Base-by-base conservation (phyloP, 2,329 filamentous ascomycete species). In the Pseudonectria buxi region DNA sequence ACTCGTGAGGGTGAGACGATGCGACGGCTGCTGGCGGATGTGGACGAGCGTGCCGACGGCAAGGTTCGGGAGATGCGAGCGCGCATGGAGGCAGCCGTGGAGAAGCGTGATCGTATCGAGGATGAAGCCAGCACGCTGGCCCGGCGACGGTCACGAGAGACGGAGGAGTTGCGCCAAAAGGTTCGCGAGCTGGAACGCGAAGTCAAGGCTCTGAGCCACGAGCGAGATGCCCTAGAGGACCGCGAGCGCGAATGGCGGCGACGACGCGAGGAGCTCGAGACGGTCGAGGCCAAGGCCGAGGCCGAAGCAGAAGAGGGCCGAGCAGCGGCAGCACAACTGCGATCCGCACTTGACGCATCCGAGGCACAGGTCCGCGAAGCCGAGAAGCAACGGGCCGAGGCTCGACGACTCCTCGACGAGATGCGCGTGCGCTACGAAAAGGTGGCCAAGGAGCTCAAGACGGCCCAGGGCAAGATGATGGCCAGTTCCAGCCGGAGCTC, bases 1-100 rank as follows among this genome's bases (percentile, higher is more conserved):
- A 90, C 86, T 4, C 78, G 92, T 28, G 92, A 98, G 62, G 86
- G 81, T 16, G 90, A 96, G 65, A 95, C 87, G 1, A 96, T 98
- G 89, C 79, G 92, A 24, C 74, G 88, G 32, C 72, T 96, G 40
- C 68, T 98, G 10, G 81, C 82, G 12, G 90, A 96, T 46, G 86
- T 89, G 7, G 87, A 96, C 57, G 78, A 83, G 40, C 75, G 86
- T 9, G 81, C 89, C 2, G 89, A 96, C 46, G 69, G 70, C 41
- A 85, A 87, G 53, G 76, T 94, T 13, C 80, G 86, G 18, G 90
- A 96, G 46, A 92, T 95, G 80, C 83, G 86, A 35, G 80, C 86
- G 39, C 79, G 83, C 3, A 82, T 96, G 72, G 90, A 96, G 53
- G 72, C 85, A 2, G 89, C 89, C 0, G 74, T 94, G n/a, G 89